Evolutionary conservation across 768 basidiomycete genomes (phyloP).

Genomic region (Rhizopogon vesiculosus): DNA sequence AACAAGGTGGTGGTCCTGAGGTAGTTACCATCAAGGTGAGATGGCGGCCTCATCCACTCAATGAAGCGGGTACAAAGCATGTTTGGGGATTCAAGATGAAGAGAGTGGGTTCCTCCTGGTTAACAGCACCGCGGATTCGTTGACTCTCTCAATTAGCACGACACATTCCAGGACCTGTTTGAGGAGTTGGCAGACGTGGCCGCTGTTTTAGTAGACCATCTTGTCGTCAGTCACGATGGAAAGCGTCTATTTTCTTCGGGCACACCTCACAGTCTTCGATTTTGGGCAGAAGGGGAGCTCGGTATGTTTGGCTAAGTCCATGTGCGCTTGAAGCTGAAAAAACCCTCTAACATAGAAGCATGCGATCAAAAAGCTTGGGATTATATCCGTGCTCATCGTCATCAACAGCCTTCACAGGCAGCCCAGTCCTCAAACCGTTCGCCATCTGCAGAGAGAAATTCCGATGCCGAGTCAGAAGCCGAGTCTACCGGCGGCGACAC

Average conservation of each 20-base stretch:
- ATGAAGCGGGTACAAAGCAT: constrained; percentile 33
- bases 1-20: constrained; percentile 28
- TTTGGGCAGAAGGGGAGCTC: constrained; percentile 66
- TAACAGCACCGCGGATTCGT: neutral
- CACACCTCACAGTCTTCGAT: constrained; percentile 57
- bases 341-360: constrained; percentile 41
- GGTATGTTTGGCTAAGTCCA: constrained; percentile 35
- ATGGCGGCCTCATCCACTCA: constrained; percentile 64
- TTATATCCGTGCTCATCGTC: constrained; percentile 46
- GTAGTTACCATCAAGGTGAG: constrained; percentile 49
- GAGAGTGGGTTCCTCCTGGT: constrained; percentile 37
- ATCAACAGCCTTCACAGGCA: constrained; percentile 14
- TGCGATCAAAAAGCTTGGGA: constrained; percentile 61
- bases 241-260: constrained; percentile 66
- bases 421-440: constrained; percentile 6
- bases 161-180: constrained; percentile 60
- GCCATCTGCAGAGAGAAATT: constrained; percentile 13
- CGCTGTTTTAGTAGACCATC: constrained; percentile 39
- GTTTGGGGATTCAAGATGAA: constrained; percentile 53
- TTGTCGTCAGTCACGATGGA: constrained; percentile 59
- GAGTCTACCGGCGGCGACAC: constrained; percentile 39
- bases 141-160: constrained; percentile 38
- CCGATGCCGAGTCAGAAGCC: constrained; percentile 25
- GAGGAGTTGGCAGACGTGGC: constrained; percentile 63
- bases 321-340: constrained; percentile 6